Evolutionary conservation across 495 filamentous ascomycete genomes (phyloP).

Genomic region (Aspergillus homomorphus): DNA sequence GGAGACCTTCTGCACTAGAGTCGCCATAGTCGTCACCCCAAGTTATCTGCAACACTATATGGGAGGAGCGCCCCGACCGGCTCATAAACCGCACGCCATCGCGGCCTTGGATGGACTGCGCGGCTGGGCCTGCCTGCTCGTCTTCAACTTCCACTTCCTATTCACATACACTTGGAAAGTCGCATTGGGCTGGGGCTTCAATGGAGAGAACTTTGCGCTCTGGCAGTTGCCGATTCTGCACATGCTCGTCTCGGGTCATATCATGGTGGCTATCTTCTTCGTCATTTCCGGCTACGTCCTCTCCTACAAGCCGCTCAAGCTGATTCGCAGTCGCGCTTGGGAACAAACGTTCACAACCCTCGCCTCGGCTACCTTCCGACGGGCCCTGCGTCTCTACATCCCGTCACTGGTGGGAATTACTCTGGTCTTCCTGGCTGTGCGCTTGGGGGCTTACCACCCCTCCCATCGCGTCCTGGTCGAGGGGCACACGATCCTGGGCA

Average conservation of each 20-base stretch:
- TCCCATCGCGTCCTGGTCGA: conserved; percentile 37
- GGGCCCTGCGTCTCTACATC: conserved; percentile 60
- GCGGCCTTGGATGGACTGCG: conserved; percentile 50
- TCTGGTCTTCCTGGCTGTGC: conserved; percentile 52
- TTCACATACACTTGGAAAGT: conserved; percentile 51
- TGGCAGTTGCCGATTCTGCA: conserved; percentile 64
- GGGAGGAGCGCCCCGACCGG: conserved; percentile 30
- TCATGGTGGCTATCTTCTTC: conserved; percentile 74
- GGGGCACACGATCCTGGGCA: conserved; percentile 43
- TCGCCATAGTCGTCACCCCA: conserved; percentile 37
- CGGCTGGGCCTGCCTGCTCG: conserved; percentile 50
- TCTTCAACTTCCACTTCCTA: conserved; percentile 54
- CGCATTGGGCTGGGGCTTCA: conserved; percentile 46
- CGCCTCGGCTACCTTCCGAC: conserved; percentile 62
- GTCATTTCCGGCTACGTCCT: conserved; percentile 69
- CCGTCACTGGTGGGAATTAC: conserved; percentile 57
- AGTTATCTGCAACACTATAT: conserved; percentile 42
- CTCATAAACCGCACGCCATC: conserved; percentile 40
- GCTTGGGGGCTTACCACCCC: conserved; percentile 49
- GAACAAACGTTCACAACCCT: conserved; percentile 47
- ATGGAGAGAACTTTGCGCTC: conserved; percentile 49
- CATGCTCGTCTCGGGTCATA: conserved; percentile 60
- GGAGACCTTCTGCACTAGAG: conserved; percentile 27
- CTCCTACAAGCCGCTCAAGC: conserved; percentile 60
- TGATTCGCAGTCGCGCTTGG: conserved; percentile 53